A percentile compares a stretch with the other conserved stretches of the same genome.
phyloP scores from a whole-genome alignment of 257 asterid species.

The Solanum gandarillasii region DNA sequence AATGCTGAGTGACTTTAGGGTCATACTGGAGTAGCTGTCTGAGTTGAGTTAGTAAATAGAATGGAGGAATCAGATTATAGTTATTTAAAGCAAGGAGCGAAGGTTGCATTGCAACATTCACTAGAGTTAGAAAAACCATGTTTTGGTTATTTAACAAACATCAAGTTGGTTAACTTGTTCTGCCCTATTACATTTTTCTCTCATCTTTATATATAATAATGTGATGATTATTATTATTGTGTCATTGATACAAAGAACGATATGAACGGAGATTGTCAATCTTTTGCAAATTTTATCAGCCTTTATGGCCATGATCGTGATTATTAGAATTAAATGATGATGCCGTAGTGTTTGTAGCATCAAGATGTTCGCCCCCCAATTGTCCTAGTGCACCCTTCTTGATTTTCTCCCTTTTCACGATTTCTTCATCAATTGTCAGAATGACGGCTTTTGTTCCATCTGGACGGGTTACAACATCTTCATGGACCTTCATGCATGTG shows the following conservation, averaged over 20 bases:
- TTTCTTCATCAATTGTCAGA: slow-evolving; percentile 47
- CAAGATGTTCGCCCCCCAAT: background rate
- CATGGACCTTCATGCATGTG: slow-evolving; percentile 31
- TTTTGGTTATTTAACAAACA: background rate
- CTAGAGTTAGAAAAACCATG: background rate
- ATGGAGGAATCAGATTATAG: background rate
- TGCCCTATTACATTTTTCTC: background rate
- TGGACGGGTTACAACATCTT: slow-evolving; percentile 39
- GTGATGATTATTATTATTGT: background rate
- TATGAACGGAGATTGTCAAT: background rate
- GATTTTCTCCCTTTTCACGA: slow-evolving; percentile 21
- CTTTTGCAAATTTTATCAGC: background rate
- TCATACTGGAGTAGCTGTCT: background rate
- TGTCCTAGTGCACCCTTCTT: slow-evolving; percentile 9
- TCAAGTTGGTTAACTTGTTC: background rate
- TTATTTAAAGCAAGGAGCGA: background rate
- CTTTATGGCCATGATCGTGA: background rate
- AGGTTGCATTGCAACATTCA: background rate
- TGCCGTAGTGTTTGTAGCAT: slow-evolving; percentile 3
- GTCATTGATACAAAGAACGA: background rate
- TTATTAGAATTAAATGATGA: slow-evolving; percentile 11
- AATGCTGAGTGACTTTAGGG: background rate
- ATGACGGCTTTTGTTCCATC: slow-evolving; percentile 35
- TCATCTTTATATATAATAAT: background rate
- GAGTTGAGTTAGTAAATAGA: background rate